Conservation (phyloP, 139 green algal species). For the Gonium pectorale region DNA sequence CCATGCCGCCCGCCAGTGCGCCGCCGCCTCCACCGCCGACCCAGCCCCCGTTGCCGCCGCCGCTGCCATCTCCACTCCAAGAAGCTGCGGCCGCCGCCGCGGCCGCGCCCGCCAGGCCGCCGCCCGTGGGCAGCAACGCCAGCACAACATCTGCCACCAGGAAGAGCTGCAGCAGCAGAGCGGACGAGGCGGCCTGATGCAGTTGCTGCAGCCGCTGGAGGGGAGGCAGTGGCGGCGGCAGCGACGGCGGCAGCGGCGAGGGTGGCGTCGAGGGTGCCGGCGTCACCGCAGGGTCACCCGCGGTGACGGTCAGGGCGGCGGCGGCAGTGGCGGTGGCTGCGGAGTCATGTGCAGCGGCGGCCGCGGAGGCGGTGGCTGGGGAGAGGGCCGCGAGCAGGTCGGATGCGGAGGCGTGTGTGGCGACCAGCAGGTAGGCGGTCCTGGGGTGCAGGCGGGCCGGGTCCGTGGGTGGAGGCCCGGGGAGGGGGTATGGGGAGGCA, state of each 20-base stretch:
- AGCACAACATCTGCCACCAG: slow-evolving; percentile 11
- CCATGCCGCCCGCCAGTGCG: neutral
- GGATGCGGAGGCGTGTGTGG: neutral
- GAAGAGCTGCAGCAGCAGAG: slow-evolving; percentile 32
- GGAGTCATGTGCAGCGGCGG: neutral
- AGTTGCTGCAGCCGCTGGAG: slow-evolving; percentile 4
- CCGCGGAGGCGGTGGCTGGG: neutral
- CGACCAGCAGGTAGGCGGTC: neutral
- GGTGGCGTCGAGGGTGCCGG: neutral
- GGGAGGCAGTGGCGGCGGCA: neutral
- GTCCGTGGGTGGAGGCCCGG: too few relatives aligned
- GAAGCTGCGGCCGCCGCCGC: too few relatives aligned
- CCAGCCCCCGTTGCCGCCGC: neutral
- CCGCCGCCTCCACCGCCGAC: neutral
- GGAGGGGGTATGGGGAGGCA: too few relatives aligned
- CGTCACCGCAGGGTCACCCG: neutral
- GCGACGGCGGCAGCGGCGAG: neutral
- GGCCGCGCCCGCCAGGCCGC: too few relatives aligned
- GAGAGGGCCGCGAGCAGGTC: neutral
- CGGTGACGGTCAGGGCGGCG: too few relatives aligned
- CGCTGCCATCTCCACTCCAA: too few relatives aligned
- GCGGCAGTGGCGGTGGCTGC: neutral
- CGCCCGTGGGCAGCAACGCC: slow-evolving; percentile 12
- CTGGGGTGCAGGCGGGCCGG: too few relatives aligned
- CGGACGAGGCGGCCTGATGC: neutral